Percentiles rank a stretch among this genome's conserved stretches.
These are phyloP conservation scores for Xerocomellus amylosporus DNA, from an alignment of 768 basidiomycete species.

Conservation along the genomic window DNA sequence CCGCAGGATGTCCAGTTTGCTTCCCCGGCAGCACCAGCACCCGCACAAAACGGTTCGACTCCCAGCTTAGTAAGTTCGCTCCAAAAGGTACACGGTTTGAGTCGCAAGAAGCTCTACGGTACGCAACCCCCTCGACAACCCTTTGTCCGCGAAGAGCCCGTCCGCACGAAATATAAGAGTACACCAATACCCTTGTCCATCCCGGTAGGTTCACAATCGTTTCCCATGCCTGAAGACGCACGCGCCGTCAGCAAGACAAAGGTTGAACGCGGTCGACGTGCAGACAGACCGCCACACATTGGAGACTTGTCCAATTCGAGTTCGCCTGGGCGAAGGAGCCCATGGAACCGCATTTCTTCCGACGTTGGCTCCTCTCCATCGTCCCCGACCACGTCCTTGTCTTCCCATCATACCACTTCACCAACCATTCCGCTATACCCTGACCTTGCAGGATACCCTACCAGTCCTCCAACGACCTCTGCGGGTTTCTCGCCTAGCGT, in stretches of 20 bases:
- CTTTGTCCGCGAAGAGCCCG: slow-evolving; percentile 53
- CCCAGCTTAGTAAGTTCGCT: slow-evolving; percentile 60
- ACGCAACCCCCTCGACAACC: slow-evolving; percentile 48
- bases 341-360: slow-evolving; percentile 15
- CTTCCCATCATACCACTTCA: slow-evolving; percentile 20
- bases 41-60: slow-evolving; percentile 25
- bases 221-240: slow-evolving; percentile 17
- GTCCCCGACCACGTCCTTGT: slow-evolving; percentile 22
- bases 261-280: slow-evolving; percentile 24
- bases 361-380: slow-evolving; percentile 24
- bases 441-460: slow-evolving; percentile 18
- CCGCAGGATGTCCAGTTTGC: slow-evolving; percentile 28
- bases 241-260: slow-evolving; percentile 20
- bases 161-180: slow-evolving; percentile 34
- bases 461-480: slow-evolving; percentile 13
- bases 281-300: slow-evolving; percentile 15
- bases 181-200: slow-evolving; percentile 33
- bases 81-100: slow-evolving; percentile 65
- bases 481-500: too few relatives aligned
- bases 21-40: slow-evolving; percentile 1
- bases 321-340: slow-evolving; percentile 37
- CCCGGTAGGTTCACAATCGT: slow-evolving; percentile 22
- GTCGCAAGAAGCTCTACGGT: slow-evolving; percentile 66
- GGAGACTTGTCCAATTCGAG: slow-evolving; percentile 16
- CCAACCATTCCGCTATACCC: slow-evolving; percentile 24